Evolutionary conservation across 73 alveolate species (phyloP).

Genomic region (Uronychia setigera): DNA sequence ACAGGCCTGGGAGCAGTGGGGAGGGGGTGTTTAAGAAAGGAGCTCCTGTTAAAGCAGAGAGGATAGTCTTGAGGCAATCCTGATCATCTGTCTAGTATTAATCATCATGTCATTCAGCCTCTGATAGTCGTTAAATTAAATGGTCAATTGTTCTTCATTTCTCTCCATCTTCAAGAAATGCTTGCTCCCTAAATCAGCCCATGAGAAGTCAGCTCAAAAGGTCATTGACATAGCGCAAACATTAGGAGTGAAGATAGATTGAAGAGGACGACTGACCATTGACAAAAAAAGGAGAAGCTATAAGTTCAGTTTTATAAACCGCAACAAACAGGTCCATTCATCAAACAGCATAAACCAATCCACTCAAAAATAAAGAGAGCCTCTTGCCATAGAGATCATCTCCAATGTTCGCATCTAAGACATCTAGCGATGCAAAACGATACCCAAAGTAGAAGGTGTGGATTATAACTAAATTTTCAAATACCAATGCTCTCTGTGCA

Average conservation of each 20-base stretch:
- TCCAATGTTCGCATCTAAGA: background rate
- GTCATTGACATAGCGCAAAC: no score
- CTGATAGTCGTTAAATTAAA: no score
- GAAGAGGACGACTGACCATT: background rate
- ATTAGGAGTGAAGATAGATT: no score
- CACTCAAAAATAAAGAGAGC: background rate
- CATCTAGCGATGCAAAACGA: background rate
- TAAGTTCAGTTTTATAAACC: background rate
- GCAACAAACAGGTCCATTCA: background rate
- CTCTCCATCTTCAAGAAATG: no score
- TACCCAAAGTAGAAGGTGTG: background rate
- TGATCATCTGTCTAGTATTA: no score
- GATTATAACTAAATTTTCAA: background rate
- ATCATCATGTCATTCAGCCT: no score
- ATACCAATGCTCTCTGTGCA: background rate
- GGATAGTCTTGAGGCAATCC: constrained; percentile 23
- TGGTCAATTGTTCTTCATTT: no score
- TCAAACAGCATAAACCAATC: background rate
- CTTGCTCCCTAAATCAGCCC: no score
- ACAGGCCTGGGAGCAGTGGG: constrained; percentile 6
- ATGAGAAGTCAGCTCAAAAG: no score
- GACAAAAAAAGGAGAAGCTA: background rate
- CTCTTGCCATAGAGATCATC: background rate
- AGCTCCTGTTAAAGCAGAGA: constrained; percentile 34
- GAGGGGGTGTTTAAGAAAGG: background rate